Evolutionary conservation across 1,284 basidiomycete genomes (phyloP), one percentile per base, ranked within the genome.

Genomic region (Ustilago curta): DNA sequence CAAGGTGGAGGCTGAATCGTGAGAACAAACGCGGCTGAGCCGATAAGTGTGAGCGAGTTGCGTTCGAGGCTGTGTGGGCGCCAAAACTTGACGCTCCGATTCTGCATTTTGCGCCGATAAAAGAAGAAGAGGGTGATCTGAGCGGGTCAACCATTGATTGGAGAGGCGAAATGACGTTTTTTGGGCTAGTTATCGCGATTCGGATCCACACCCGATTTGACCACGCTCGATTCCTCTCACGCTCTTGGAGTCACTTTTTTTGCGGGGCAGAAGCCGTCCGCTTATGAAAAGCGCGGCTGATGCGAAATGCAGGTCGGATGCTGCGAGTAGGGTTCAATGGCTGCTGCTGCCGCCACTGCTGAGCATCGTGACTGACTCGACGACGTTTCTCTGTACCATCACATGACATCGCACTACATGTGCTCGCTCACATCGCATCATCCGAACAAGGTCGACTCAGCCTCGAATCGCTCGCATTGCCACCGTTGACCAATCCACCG

Each of bases 301-400:
- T 51, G 35, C 35, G 50, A 51, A 27, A 50, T 50, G 48, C 35
- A 25, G 21, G 37, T 40, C 31, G 48, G 32, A n/a, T 19, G 44
- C 23, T 56, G 54, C 54, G 44, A 16, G 23, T 37, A 47, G 43
- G 54, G 54, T 47, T 56, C 54, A 56, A 35, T 5, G 5, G 37
- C 37, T 31, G 29, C 29, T 31, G 37, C 14, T 39, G 37, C 37
- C 14, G 16, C 8, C 21, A n/a, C n/a, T 3, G 25, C 52, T 54
- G 52, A 42, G 40, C 52, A 44, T 42, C 51, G 27, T 12, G 37
- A 52, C 39, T 53, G 52, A 43, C 40, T 53, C 52, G 52, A 42
- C 40, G 40, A 2, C 18, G n/a, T 14, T 21, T 19, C 40, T 19
- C n/a, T 42, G 6, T 42, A 8, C 6, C 6, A 42, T 14, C n/a